Evolutionary conservation across 495 filamentous ascomycete species (phyloP), one percentile per base, ranked within the genome.

Genomic region (Paragyromitra xinjiangensis): DNA sequence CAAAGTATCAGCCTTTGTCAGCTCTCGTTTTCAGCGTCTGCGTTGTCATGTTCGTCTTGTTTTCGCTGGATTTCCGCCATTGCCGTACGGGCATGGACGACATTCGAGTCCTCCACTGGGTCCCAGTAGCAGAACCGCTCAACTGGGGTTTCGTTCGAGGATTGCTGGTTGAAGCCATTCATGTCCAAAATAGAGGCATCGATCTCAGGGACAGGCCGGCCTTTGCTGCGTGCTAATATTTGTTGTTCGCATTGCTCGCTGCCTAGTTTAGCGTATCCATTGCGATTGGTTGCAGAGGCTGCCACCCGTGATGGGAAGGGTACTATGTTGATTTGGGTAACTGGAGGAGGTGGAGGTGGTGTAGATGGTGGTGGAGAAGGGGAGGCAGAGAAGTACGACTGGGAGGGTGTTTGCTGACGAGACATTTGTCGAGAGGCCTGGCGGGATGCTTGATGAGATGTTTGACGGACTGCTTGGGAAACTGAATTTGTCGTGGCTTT

Each of bases 61-160:
- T 59, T 9, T 42, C 59, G 69, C 22, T 72, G 34, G 50, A 70
- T 37, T n/a, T 69, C 74, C 50, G 66, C 77, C 63, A 71, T 79
- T 34, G 66, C 66, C 7, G 26, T 26, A 44, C 77, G 61, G 59
- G 77, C 66, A 56, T 79, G 56, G n/a, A 79, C 4, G 29, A 79
- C 61, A 39, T 79, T 79, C 19, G 77, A 24, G 6, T 79, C 77
- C 14, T 72, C 74, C 12, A 72, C 66, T 61, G 42, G 48, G 51
- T 79, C 74, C 75, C 66, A 78, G 11, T 66, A 44, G 0, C 66
- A 61, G 40, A 79, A 79, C 7, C 77, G 51, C 39, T 79, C 66
- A 19, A 79, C 19, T 22, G 75, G 58, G 11, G 44, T 66, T 44
- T 78, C 77, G 16, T 34, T 62, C 9, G 77, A 79, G 6, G 66